Percentiles rank a stretch among this genome's conserved stretches.
These are phyloP conservation scores for Globisporangium iwayamae DNA, from an alignment of 352 stramenopile species.

Conservation along the genomic window DNA sequence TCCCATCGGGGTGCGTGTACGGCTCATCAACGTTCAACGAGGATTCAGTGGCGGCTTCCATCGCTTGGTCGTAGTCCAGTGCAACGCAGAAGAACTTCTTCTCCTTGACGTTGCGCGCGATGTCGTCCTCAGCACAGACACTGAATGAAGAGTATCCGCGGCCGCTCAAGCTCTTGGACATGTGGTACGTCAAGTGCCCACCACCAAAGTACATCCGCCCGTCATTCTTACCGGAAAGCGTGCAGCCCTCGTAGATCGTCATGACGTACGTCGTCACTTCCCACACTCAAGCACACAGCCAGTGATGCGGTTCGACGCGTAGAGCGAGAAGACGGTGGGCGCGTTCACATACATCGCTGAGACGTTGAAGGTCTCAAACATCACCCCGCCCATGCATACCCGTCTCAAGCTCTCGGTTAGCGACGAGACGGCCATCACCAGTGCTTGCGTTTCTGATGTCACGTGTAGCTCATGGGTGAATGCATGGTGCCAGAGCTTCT, in stretches of 20 bases:
- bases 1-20: no score
- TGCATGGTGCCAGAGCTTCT: no score
- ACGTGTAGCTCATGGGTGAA: no score
- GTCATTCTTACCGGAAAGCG: not conserved
- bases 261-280: not conserved
- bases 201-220: no score
- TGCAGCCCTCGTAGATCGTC: not conserved
- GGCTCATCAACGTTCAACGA: no score
- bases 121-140: not conserved
- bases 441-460: no score
- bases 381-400: no score
- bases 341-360: no score
- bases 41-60: no score
- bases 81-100: not conserved
- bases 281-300: not conserved
- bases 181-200: not conserved
- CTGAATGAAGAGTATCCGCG: not conserved
- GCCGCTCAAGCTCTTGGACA: not conserved
- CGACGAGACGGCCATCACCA: no score
- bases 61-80: not conserved
- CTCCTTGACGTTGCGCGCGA: not conserved
- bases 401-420: no score
- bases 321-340: not conserved
- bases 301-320: not conserved
- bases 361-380: no score